A percentile compares a stretch with the other conserved stretches of the same genome.
phyloP scores from a whole-genome alignment of 768 basidiomycete genomes.

The Auriscalpium vulgare region DNA sequence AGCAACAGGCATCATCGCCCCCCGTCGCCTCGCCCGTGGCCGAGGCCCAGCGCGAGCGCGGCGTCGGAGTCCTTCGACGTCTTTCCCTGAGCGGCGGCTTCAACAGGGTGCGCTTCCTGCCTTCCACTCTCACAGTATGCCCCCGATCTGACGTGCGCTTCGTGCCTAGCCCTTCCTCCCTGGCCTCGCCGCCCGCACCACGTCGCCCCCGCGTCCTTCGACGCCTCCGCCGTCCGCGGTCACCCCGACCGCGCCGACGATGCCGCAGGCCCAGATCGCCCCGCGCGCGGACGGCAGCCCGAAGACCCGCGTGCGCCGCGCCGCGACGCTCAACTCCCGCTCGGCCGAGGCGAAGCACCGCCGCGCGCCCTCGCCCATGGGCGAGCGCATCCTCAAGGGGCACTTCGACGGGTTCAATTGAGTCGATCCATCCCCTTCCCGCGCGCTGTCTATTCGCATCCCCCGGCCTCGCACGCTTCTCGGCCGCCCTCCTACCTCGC shows the following conservation, averaged over 20 bases:
- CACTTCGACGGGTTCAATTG: slow-evolving; percentile 87
- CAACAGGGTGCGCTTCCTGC: slow-evolving; percentile 39
- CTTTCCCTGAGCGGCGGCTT: slow-evolving; percentile 62
- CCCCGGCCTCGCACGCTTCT: not conserved
- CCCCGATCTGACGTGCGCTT: not conserved
- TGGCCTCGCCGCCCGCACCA: not conserved
- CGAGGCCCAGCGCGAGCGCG: slow-evolving; percentile 63
- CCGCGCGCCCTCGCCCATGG: slow-evolving; percentile 78
- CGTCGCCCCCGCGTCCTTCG: slow-evolving; percentile 7
- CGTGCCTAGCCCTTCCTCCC: slow-evolving; percentile 12
- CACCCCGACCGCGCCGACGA: not conserved
- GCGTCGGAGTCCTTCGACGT: slow-evolving; percentile 62
- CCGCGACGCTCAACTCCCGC: slow-evolving; percentile 47
- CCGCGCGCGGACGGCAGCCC: slow-evolving; percentile 14
- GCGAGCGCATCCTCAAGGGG: slow-evolving; percentile 83
- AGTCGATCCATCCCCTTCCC: not conserved
- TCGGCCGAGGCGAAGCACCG: slow-evolving; percentile 37
- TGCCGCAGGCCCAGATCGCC: slow-evolving; percentile 1
- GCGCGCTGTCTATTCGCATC: not conserved
- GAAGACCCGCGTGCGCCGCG: slow-evolving; percentile 33
- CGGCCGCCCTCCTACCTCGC: not conserved
- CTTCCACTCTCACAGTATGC: not conserved
- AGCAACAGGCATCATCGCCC: slow-evolving; percentile 19
- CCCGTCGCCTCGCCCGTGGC: slow-evolving; percentile 21
- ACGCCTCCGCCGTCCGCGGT: slow-evolving; percentile 13